These are phyloP conservation scores for Aspergillus cejpii DNA, from an alignment of 2,329 filamentous ascomycete genomes.

Conservation along the genomic window DNA sequence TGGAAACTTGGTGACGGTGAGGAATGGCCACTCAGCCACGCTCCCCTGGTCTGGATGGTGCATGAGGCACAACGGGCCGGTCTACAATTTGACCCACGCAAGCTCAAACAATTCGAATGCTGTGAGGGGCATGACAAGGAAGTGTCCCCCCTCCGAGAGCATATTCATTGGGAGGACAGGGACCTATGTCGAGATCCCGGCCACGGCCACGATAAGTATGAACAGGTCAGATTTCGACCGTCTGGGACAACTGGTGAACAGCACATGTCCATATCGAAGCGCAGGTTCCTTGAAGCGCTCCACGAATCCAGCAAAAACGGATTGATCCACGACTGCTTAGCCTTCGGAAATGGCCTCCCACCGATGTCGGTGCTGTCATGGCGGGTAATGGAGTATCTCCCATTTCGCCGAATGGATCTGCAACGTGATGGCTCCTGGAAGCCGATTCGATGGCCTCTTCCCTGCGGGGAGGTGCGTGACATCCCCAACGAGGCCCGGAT, in stretches of 20 bases:
- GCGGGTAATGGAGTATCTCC: conserved; percentile 75
- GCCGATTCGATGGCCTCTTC: conserved; percentile 72
- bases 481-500: conserved; percentile 64
- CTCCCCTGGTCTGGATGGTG: conserved; percentile 66
- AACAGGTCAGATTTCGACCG: conserved; percentile 6
- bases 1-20: conserved; percentile 58
- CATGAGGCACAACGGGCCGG: conserved; percentile 59
- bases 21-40: conserved; percentile 55
- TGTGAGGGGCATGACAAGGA: conserved; percentile 40
- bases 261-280: conserved; percentile 24
- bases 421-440: conserved; percentile 67
- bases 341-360: conserved; percentile 56
- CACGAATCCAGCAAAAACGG: conserved; percentile 49
- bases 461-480: conserved; percentile 69
- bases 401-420: conserved; percentile 74
- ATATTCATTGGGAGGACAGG: conserved; percentile 13
- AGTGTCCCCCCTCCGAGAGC: conserved; percentile 30
- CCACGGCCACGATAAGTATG: conserved; percentile 6
- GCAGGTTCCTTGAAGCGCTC: conserved; percentile 53
- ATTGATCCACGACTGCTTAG: conserved; percentile 63
- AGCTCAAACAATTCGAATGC: conserved; percentile 62
- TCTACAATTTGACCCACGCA: conserved; percentile 61
- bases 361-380: conserved; percentile 56
- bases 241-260: conserved; percentile 15
- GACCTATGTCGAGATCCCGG: conserved; percentile 13